Percentiles rank a stretch among this genome's conserved stretches.
Conservation (phyloP, 1,284 basidiomycete genomes). For the Ganoderma lucidum region DNA sequence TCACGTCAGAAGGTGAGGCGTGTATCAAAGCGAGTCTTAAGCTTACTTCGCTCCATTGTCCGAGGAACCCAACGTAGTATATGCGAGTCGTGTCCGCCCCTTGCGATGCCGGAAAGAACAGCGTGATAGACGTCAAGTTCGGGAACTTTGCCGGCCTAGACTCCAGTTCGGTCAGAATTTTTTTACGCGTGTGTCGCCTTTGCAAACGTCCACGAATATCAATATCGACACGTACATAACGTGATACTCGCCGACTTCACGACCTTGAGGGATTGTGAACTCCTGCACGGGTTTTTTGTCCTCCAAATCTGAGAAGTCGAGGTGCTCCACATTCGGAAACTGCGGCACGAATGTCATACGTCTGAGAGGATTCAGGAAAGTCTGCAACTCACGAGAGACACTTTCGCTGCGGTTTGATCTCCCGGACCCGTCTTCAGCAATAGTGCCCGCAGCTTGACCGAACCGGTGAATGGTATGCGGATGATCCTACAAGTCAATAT, state of each 20-base stretch:
- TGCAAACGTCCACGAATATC: no score
- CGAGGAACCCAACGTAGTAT: conserved; percentile 84
- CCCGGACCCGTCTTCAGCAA: conserved; percentile 79
- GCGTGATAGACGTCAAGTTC: conserved; percentile 72
- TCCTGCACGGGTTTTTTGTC: conserved; percentile 72
- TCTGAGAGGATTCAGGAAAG: not conserved
- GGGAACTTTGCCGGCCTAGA: conserved; percentile 76
- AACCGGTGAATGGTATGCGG: conserved; percentile 82
- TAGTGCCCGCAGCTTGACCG: conserved; percentile 77
- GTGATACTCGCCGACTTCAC: conserved; percentile 84
- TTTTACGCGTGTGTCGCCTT: not conserved
- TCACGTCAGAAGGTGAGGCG: not conserved
- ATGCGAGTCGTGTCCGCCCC: conserved; percentile 75
- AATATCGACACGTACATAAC: conserved; percentile 46
- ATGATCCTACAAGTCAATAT: conserved; percentile 62
- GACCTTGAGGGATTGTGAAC: conserved; percentile 68
- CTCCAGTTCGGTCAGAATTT: not conserved
- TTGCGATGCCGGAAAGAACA: conserved; percentile 79
- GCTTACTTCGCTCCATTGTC: conserved; percentile 76
- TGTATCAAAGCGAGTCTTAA: conserved; percentile 11
- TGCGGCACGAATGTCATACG: conserved; percentile 37
- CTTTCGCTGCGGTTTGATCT: conserved; percentile 73
- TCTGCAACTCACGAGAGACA: conserved; percentile 60
- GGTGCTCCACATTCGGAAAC: conserved; percentile 73
- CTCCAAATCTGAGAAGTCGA: conserved; percentile 80